Percentiles rank a stretch among this genome's conserved stretches.
Conservation (phyloP, 2,329 filamentous ascomycete species). For the Pyrenophora graminea region DNA sequence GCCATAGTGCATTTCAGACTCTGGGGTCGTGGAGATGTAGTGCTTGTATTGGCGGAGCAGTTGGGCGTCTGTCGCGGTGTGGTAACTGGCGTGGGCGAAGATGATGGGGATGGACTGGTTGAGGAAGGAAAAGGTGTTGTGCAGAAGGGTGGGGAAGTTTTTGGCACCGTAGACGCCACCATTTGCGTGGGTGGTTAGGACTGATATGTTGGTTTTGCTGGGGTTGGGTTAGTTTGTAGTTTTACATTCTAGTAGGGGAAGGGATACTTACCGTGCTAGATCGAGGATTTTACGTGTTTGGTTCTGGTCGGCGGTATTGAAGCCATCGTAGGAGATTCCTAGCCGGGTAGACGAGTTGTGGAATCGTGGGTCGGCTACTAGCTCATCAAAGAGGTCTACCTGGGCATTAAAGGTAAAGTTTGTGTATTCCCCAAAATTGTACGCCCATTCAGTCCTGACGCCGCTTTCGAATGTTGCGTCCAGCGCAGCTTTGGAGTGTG, state of each 20-base stretch:
- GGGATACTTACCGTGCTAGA: slow-evolving; percentile 2
- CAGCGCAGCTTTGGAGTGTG: slow-evolving; percentile 51
- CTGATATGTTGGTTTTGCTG: slow-evolving; percentile 28
- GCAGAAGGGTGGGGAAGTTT: slow-evolving; percentile 35
- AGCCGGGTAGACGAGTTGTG: slow-evolving; percentile 3
- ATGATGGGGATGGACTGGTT: slow-evolving; percentile 55
- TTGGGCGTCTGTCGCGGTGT: slow-evolving; percentile 47
- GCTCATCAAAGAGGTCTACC: not conserved
- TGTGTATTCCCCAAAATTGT: slow-evolving; percentile 6
- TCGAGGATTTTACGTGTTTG: slow-evolving; percentile 7
- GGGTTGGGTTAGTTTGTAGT: not conserved
- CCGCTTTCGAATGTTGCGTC: slow-evolving; percentile 55
- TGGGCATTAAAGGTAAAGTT: slow-evolving; percentile 10
- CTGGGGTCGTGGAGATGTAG: slow-evolving; percentile 62
- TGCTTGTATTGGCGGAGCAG: slow-evolving; percentile 57
- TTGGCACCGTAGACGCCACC: slow-evolving; percentile 16
- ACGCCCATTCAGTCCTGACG: not conserved
- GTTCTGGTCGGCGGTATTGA: slow-evolving; percentile 4
- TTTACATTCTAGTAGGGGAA: no score
- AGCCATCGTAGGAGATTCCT: slow-evolving; percentile 11
- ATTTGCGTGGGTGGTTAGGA: slow-evolving; percentile 49
- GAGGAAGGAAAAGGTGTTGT: slow-evolving; percentile 32
- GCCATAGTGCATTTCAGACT: slow-evolving; percentile 65
- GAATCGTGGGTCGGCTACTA: slow-evolving; percentile 1
- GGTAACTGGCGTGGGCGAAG: slow-evolving; percentile 57